Conservation (phyloP, 2,329 filamentous ascomycete genomes). For the Blastomyces parvus region DNA sequence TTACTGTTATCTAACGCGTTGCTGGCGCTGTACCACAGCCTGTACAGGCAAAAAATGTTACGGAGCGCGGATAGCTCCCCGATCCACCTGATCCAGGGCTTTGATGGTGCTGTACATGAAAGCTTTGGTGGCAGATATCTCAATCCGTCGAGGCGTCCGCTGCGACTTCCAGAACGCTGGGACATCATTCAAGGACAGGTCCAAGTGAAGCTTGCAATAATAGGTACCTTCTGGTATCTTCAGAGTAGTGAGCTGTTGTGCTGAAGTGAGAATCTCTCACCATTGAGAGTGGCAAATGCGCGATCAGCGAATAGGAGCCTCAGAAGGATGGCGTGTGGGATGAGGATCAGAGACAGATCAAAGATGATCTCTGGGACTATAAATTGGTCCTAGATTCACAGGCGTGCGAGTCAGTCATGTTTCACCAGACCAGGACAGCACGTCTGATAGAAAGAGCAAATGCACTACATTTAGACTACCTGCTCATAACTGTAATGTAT, state of each 20-base stretch:
- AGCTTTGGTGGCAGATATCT: background rate
- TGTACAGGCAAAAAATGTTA: background rate
- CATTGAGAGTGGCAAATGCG: background rate
- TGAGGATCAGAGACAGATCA: no score
- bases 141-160: background rate
- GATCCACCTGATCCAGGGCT: background rate
- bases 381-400: no score
- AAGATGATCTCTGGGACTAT: no score
- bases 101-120: background rate
- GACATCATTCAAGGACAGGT: background rate
- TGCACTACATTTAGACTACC: no score
- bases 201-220: background rate
- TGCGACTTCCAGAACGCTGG: background rate
- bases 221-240: background rate
- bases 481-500: no score
- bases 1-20: background rate
- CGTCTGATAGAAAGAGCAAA: no score
- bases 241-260: background rate
- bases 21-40: background rate
- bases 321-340: background rate
- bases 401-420: no score
- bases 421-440: no score
- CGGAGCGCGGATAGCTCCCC: background rate
- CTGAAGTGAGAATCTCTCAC: background rate
- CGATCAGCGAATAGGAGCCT: background rate